A percentile compares a stretch with the other conserved stretches of the same genome.
Evolutionary conservation across 208 protist genomes (phyloP).

Genomic region (Zelonia costaricensis): DNA sequence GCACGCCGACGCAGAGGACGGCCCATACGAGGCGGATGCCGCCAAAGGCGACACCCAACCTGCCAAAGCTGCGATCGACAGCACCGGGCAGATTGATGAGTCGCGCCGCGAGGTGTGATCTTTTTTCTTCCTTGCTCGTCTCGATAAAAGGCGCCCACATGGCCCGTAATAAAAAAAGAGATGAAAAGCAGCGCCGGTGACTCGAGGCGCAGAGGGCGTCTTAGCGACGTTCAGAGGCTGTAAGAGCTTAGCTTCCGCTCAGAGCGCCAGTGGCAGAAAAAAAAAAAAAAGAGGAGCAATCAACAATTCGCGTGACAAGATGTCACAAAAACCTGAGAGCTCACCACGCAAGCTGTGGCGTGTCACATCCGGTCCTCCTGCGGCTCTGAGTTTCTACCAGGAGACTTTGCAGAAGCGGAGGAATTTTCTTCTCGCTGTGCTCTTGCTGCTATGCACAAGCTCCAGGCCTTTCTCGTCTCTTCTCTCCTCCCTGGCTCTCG

Average conservation of each 20-base stretch:
- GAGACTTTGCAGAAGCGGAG: no score
- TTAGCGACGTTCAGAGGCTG: no score
- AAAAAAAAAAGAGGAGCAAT: background rate
- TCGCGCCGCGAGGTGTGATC: background rate
- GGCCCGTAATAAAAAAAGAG: background rate
- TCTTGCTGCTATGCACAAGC: no score
- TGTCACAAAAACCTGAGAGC: no score
- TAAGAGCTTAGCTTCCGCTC: no score
- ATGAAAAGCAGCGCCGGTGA: background rate
- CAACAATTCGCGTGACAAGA: background rate
- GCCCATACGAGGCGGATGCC: background rate
- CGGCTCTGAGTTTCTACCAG: background rate
- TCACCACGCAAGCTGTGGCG: no score
- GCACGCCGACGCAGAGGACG: background rate
- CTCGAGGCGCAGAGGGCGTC: no score
- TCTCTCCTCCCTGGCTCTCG: background rate
- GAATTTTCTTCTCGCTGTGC: no score
- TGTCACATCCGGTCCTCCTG: no score
- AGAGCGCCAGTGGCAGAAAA: no score
- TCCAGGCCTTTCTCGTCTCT: background rate
- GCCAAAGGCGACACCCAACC: background rate
- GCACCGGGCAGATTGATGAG: background rate
- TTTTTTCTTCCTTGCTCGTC: slow-evolving; percentile 12
- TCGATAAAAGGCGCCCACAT: background rate
- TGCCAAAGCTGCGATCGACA: background rate